Evolutionary conservation across 306 rosid genomes (phyloP).

Genomic region (Pyrus pyrifolia): DNA sequence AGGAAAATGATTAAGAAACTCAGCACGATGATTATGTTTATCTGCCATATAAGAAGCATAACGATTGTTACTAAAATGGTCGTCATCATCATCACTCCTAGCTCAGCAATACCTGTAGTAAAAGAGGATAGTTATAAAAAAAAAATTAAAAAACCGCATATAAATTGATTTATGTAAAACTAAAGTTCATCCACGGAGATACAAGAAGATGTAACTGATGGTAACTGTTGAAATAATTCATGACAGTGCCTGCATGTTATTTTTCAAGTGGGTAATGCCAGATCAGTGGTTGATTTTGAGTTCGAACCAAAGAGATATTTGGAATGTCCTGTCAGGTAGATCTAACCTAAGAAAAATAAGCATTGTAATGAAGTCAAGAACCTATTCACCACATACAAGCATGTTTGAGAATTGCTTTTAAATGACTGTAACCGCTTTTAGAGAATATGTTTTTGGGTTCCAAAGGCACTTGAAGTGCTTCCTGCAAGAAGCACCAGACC

Average conservation of each 20-base stretch:
- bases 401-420: too few species aligned
- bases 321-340: not conserved
- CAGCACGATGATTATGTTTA: constrained; percentile 61
- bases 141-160: constrained; percentile 8
- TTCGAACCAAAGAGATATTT: not conserved
- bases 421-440: too few species aligned
- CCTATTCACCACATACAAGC: not conserved
- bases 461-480: too few species aligned
- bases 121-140: constrained; percentile 19
- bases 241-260: not conserved
- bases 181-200: not conserved
- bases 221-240: not conserved
- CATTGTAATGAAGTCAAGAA: not conserved
- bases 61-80: constrained; percentile 82
- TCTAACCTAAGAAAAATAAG: not conserved
- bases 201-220: not conserved
- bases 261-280: not conserved
- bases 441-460: too few species aligned
- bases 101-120: constrained; percentile 89
- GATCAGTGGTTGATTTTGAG: not conserved
- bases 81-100: constrained; percentile 99
- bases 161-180: not conserved
- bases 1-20: constrained; percentile 62
- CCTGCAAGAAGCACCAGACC: too few species aligned
- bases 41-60: constrained; percentile 99